Evolutionary conservation across 108 stramenopile genomes (phyloP).

Genomic region (Nannochloropsis gaditana): DNA sequence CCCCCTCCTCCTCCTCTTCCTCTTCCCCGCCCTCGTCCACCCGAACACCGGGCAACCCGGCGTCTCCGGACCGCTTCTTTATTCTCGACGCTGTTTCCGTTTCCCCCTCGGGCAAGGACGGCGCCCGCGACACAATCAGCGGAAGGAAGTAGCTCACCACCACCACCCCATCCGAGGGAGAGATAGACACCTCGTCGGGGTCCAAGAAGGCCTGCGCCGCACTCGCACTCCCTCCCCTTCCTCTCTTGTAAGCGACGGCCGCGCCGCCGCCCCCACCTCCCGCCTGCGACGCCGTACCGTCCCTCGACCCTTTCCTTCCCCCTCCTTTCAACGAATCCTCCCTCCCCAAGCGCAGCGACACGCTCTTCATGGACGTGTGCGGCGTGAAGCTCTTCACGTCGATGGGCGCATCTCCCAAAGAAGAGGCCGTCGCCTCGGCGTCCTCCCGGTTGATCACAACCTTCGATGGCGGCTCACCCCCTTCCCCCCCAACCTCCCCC

Average conservation of each 20-base stretch:
- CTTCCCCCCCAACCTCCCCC: neutral
- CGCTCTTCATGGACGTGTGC: neutral
- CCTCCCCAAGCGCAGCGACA: neutral
- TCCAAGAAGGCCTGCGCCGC: neutral
- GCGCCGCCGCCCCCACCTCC: neutral
- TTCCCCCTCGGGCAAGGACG: neutral
- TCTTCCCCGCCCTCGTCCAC: neutral
- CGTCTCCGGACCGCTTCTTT: no score
- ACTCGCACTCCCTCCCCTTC: neutral
- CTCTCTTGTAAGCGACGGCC: neutral
- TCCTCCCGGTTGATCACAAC: neutral
- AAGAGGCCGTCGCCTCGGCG: neutral
- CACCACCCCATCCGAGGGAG: conserved; percentile 43
- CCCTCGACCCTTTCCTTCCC: neutral
- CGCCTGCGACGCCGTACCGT: neutral
- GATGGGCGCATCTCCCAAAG: neutral
- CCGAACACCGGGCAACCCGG: neutral
- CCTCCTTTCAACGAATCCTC: neutral
- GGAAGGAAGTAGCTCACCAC: conserved; percentile 53
- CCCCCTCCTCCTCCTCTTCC: neutral
- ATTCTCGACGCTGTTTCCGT: neutral
- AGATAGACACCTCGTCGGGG: conserved; percentile 31
- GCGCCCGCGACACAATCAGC: conserved; percentile 31
- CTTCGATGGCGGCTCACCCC: neutral
- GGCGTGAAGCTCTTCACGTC: neutral